These are phyloP conservation scores for Scheffersomyces cryptocercus DNA, from an alignment of 1,139 yeast species.

Conservation along the genomic window DNA sequence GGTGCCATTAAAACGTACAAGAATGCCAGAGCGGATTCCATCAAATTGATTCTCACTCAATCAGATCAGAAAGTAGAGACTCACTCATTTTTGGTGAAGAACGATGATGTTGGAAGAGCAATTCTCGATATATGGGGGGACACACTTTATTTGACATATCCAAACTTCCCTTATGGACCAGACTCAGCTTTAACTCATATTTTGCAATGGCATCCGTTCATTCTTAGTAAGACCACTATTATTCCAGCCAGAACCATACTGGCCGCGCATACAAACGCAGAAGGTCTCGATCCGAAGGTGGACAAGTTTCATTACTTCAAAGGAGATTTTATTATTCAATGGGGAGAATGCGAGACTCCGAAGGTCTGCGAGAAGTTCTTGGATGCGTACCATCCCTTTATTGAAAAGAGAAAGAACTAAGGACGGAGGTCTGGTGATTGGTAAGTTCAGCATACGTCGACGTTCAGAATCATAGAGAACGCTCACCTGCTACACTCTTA, in stretches of 20 bases:
- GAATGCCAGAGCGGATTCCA: slow-evolving; percentile 52
- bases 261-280: slow-evolving; percentile 25
- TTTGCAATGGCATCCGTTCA: slow-evolving; percentile 89
- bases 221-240: slow-evolving; percentile 69
- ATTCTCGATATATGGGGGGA: slow-evolving; percentile 78
- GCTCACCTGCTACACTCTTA: no score
- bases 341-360: slow-evolving; percentile 53
- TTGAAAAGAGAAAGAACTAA: slow-evolving; percentile 13
- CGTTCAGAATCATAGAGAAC: no score
- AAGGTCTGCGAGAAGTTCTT: slow-evolving; percentile 54
- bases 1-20: slow-evolving; percentile 73
- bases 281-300: slow-evolving; percentile 4
- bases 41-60: slow-evolving; percentile 67
- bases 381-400: slow-evolving; percentile 27
- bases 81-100: slow-evolving; percentile 65
- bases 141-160: slow-evolving; percentile 64
- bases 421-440: slow-evolving; percentile 12
- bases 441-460: background rate
- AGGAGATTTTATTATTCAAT: slow-evolving; percentile 66
- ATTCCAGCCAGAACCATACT: slow-evolving; percentile 56
- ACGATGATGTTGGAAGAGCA: slow-evolving; percentile 63
- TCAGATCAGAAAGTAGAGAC: slow-evolving; percentile 61
- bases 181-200: slow-evolving; percentile 76
- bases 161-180: slow-evolving; percentile 59
- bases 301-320: slow-evolving; percentile 41